Base-by-base conservation (phyloP, 1,139 yeast species). In the Blastobotrys buckinghamii region DNA sequence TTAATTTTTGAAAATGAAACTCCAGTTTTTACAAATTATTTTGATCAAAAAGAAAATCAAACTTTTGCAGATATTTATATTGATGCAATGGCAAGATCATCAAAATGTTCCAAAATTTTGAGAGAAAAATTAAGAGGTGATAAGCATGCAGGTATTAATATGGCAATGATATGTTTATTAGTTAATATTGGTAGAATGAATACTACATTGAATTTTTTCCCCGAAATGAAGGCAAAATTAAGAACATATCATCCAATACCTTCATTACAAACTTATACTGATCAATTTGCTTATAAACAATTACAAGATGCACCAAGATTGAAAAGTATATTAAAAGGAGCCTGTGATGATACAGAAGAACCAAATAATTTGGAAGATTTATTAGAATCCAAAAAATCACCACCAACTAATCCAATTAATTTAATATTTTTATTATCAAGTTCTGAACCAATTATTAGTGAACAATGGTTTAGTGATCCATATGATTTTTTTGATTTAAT, bases 201-300 rank as follows among this genome's bases (percentile, higher is more conserved):
- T 69, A 92, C 98, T 1, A 92, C 97, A 5, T 82, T 92, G 47
- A 90, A 90, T 66, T 92, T 90, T 63, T 95, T 88, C 49, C 89
- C 95, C n/a, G 97, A 89, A 63, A 90, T 90, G 97, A 83, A 89
- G 56, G 88, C 96, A 0, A 92, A 90, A 54, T 73, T 90, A 57
- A 74, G 97, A 59, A 90, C 97, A 0, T 92, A 85, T 63, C 97
- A 90, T 66, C 85, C 96, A 13, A 87, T 92, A 35, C 98, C 98
- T 0, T 81, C 90, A 6, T 72, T 92, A 47, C 97, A 92, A 63
- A 80, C 83, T 2, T 79, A 78, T 54, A 78, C 84, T 12, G 69
- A 69, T 43, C 71, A 70, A 49, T 76, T 73, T 50, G 49, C 47
- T 24, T 74, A 81, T 44, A 87, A 85, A 63, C 94, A 89, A 49